Conservation (phyloP, 208 protist species). For the Crithidia sp. region DNA sequence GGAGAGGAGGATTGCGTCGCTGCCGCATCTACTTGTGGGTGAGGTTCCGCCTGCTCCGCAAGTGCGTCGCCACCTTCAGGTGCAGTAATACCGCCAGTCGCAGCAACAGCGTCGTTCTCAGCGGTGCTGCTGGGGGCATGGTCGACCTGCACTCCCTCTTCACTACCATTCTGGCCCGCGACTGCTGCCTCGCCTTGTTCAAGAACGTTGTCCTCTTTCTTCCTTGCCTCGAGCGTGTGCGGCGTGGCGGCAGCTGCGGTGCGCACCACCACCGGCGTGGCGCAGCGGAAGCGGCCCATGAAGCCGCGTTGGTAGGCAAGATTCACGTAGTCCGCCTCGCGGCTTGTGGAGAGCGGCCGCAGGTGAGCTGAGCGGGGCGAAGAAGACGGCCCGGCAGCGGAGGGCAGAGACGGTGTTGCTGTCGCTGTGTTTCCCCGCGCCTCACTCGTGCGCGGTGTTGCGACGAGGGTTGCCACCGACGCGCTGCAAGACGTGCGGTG, state of each 20-base stretch:
- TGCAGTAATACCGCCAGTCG: no score
- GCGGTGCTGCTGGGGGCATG: no score
- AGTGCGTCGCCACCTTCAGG: no score
- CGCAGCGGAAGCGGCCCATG: conserved; percentile 45
- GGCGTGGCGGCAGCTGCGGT: conserved; percentile 20
- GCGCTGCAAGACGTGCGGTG: no score
- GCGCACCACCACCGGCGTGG: conserved; percentile 42
- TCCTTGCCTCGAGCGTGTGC: not conserved
- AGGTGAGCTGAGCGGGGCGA: not conserved
- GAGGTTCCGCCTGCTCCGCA: no score
- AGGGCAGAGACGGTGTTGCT: not conserved
- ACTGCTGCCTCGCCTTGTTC: not conserved
- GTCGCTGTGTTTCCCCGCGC: not conserved
- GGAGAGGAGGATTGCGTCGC: not conserved
- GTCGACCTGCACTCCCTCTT: no score
- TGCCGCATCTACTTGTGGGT: not conserved
- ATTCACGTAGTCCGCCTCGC: conserved; percentile 32
- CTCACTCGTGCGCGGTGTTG: not conserved
- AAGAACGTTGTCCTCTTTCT: not conserved
- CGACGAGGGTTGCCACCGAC: not conserved
- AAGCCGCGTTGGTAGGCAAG: conserved; percentile 28
- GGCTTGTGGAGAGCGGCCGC: conserved; percentile 13
- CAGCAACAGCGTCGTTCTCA: not conserved
- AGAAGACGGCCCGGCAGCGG: not conserved
- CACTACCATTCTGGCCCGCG: no score